These are phyloP conservation scores for Aaosphaeria pasadenensis DNA, from an alignment of 2,329 filamentous ascomycete genomes.

Conservation along the genomic window DNA sequence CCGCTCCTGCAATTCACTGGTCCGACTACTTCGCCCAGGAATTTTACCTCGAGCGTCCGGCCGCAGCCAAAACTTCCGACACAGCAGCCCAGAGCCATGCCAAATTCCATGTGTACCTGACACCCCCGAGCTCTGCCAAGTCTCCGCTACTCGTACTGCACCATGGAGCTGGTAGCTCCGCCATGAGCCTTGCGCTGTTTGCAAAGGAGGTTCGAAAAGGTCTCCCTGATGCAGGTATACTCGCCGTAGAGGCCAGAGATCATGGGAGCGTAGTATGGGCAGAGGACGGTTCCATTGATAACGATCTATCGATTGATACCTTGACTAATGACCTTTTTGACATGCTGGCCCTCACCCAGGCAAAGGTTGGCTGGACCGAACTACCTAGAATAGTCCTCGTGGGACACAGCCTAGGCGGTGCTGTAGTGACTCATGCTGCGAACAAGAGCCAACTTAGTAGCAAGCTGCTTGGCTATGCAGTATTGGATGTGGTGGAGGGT, in stretches of 20 bases:
- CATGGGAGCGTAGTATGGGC: slow-evolving; percentile 67
- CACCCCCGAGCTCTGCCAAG: slow-evolving; percentile 63
- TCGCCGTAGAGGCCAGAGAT: slow-evolving; percentile 81
- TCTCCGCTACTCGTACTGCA: slow-evolving; percentile 90
- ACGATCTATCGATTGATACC: slow-evolving; percentile 70
- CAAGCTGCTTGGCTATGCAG: slow-evolving; percentile 77
- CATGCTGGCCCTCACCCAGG: slow-evolving; percentile 65
- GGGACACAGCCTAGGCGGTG: slow-evolving; percentile 89
- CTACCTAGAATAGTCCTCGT: slow-evolving; percentile 78
- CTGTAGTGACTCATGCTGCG: slow-evolving; percentile 82
- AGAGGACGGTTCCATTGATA: slow-evolving; percentile 33
- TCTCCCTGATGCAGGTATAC: slow-evolving; percentile 75
- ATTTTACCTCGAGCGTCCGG: slow-evolving; percentile 62
- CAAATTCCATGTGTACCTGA: slow-evolving; percentile 83
- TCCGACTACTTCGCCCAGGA: slow-evolving; percentile 89
- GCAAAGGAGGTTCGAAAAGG: slow-evolving; percentile 72
- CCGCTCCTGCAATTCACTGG: slow-evolving; percentile 67
- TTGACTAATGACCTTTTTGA: slow-evolving; percentile 70
- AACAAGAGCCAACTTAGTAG: slow-evolving; percentile 62
- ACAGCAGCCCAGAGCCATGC: slow-evolving; percentile 39
- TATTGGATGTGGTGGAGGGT: slow-evolving; percentile 92
- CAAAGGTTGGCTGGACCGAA: slow-evolving; percentile 67
- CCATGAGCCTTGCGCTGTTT: slow-evolving; percentile 84
- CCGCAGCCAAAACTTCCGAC: slow-evolving; percentile 15
- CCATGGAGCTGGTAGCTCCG: slow-evolving; percentile 91